Percentiles rank a stretch among this genome's conserved stretches.
phyloP scores from a whole-genome alignment of 306 rosid genomes.

The Fragaria iinumae region DNA sequence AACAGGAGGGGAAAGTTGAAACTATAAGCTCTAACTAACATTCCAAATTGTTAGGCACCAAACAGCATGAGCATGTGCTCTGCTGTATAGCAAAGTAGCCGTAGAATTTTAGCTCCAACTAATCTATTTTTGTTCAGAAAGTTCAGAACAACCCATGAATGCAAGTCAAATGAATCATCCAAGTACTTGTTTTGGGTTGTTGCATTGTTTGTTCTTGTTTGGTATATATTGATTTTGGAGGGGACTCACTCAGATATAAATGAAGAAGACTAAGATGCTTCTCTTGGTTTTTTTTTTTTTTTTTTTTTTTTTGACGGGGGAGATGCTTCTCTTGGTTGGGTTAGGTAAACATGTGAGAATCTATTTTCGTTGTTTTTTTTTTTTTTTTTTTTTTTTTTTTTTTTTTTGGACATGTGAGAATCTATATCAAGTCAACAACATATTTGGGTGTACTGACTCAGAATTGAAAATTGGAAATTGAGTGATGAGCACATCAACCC shows the following conservation, averaged over 20 bases:
- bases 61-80: neutral
- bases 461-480: neutral
- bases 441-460: neutral
- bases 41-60: neutral
- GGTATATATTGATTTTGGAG: neutral
- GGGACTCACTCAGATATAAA: neutral
- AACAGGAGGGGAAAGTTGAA: neutral
- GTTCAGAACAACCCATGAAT: neutral
- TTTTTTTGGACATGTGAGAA: neutral
- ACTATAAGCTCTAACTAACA: neutral
- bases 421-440: neutral
- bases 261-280: no score
- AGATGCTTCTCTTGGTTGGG: no score
- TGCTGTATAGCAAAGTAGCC: neutral
- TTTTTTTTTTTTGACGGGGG: no score
- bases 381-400: no score
- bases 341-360: neutral
- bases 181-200: neutral
- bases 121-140: neutral
- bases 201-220: neutral
- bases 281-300: no score
- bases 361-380: no score
- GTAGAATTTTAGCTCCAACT: conserved; percentile 11
- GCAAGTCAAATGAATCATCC: neutral
- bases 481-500: no score